These are phyloP conservation scores for Anthoceros angustus DNA, from an alignment of 225 moss, liverwort and hornwort genomes.

Conservation along the genomic window DNA sequence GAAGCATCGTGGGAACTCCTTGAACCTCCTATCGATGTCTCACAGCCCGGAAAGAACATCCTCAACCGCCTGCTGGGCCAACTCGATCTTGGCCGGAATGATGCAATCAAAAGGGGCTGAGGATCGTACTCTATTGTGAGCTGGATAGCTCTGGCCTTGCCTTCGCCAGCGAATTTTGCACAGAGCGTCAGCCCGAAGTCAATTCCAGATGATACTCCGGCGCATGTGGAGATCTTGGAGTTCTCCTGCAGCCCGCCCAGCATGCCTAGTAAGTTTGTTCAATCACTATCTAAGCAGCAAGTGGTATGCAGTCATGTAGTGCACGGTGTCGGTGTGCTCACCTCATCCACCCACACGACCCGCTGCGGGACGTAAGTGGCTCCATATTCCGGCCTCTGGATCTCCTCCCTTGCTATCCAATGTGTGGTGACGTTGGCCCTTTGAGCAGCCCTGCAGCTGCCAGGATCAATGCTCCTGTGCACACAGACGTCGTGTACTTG, in stretches of 20 bases:
- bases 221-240: slow-evolving; percentile 13
- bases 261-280: neutral
- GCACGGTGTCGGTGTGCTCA: neutral
- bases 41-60: neutral
- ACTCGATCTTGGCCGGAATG: slow-evolving; percentile 5
- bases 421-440: neutral
- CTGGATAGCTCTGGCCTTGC: slow-evolving; percentile 13
- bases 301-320: neutral
- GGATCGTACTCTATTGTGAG: slow-evolving; percentile 18
- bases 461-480: neutral
- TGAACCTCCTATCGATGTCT: too few species aligned
- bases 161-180: slow-evolving; percentile 7
- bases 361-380: neutral
- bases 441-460: neutral
- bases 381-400: neutral
- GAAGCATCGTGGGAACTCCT: too few species aligned
- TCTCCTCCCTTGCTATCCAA: neutral
- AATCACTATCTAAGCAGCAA: too few species aligned
- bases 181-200: slow-evolving; percentile 14
- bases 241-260: slow-evolving; percentile 4
- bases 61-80: neutral
- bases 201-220: slow-evolving; percentile 20
- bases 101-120: slow-evolving; percentile 15
- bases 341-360: neutral
- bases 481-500: neutral